Evolutionary conservation across 2,329 filamentous ascomycete genomes (phyloP).

Genomic region (Zymoseptoria ardabiliae): DNA sequence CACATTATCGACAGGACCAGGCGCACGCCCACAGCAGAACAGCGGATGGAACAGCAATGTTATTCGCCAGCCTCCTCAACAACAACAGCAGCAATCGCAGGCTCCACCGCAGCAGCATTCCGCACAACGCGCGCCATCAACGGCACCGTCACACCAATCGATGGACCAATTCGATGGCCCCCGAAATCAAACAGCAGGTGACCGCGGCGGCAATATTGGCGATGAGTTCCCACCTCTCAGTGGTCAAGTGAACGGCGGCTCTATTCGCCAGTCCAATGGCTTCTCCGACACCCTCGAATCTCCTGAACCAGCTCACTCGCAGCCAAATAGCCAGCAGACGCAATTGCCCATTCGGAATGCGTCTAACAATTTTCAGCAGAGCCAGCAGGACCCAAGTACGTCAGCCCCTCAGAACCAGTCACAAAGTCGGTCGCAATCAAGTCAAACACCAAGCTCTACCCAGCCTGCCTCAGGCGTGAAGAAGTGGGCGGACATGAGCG

Average conservation of each 20-base stretch:
- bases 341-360: conserved; percentile 23
- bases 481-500: conserved; percentile 50
- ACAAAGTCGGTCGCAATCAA: conserved; percentile 3
- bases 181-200: conserved; percentile 32
- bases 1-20: conserved; percentile 49
- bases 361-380: conserved; percentile 12
- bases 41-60: conserved; percentile 52
- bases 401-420: conserved; percentile 8
- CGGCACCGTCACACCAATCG: conserved; percentile 39
- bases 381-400: conserved; percentile 17
- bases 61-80: conserved; percentile 38
- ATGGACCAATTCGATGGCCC: conserved; percentile 51
- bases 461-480: conserved; percentile 31
- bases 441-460: conserved; percentile 7
- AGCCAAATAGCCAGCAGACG: conserved; percentile 18
- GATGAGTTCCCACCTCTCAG: conserved; percentile 56
- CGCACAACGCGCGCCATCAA: conserved; percentile 38
- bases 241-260: conserved; percentile 44
- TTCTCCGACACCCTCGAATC: conserved; percentile 19
- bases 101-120: conserved; percentile 35
- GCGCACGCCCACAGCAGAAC: conserved; percentile 45
- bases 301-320: conserved; percentile 16
- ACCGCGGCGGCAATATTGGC: conserved; percentile 39
- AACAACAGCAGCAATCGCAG: conserved; percentile 33
- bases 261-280: conserved; percentile 16